phyloP scores from a whole-genome alignment of 2,329 filamentous ascomycete species.

The Pseudogymnoascus sp. region DNA sequence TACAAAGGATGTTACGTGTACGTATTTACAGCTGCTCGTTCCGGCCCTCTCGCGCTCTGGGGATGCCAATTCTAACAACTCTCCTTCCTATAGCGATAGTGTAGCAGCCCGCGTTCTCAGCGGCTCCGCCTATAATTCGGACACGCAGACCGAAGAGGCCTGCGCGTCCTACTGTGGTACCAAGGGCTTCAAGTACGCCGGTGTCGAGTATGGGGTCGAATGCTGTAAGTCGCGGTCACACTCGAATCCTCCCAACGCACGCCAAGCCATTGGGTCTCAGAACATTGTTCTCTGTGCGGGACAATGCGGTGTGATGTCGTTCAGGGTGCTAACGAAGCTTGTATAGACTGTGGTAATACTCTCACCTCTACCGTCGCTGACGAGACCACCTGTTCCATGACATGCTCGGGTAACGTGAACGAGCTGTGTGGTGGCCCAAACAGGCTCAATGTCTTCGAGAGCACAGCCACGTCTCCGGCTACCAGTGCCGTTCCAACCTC shows the following conservation, averaged over 20 bases:
- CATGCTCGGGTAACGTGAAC: constrained; percentile 24
- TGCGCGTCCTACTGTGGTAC: constrained; percentile 21
- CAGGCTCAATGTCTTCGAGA: constrained; percentile 24
- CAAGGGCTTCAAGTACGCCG: constrained; percentile 22
- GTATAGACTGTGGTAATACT: constrained; percentile 18
- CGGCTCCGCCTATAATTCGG: constrained; percentile 16
- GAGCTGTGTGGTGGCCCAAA: constrained; percentile 30
- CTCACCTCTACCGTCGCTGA: neutral
- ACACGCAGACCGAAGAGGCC: constrained; percentile 22
- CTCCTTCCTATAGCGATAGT: constrained; percentile 8
- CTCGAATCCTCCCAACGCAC: neutral
- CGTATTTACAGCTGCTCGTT: neutral
- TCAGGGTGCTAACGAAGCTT: constrained; percentile 13
- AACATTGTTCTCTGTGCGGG: neutral
- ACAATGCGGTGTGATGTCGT: neutral
- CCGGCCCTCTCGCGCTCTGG: neutral
- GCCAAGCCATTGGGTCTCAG: neutral
- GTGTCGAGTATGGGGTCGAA: constrained; percentile 23
- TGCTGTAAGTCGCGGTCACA: constrained; percentile 22
- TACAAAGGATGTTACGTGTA: constrained; percentile 9
- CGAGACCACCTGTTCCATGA: constrained; percentile 14
- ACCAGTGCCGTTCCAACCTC: neutral
- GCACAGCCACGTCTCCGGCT: constrained; percentile 17
- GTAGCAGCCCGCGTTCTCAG: constrained; percentile 16
- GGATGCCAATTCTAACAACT: neutral